Evolutionary conservation across 345 rosid species (phyloP).

Genomic region (Mangifera indica): DNA sequence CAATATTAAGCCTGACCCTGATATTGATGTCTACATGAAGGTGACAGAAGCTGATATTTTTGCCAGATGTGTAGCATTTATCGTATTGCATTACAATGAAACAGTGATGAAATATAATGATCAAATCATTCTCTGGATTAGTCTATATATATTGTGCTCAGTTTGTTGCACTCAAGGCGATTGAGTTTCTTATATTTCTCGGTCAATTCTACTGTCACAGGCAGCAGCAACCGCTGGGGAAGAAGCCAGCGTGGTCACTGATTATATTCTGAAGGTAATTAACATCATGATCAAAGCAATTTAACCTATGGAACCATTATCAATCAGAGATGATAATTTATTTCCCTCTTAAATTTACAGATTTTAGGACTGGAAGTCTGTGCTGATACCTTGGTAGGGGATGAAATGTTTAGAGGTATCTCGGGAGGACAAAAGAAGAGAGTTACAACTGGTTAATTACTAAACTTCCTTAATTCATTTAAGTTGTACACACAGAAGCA

Average conservation of each 20-base stretch:
- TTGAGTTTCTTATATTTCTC: not conserved
- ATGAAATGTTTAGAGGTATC: conserved; percentile 60
- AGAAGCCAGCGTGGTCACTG: conserved; percentile 47
- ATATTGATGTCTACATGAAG: conserved; percentile 83
- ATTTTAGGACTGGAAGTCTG: conserved; percentile 52
- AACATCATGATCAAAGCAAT: not conserved
- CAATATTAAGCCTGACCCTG: conserved; percentile 76
- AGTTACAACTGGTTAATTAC: conserved; percentile 58
- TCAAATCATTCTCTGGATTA: not conserved
- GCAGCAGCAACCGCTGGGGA: conserved; percentile 46
- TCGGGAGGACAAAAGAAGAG: conserved; percentile 75
- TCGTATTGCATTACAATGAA: not conserved
- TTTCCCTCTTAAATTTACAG: conserved; percentile 15
- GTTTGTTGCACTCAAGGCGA: not conserved
- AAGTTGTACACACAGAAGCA: not conserved
- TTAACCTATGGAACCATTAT: not conserved
- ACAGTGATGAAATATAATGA: not conserved
- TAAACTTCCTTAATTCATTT: not conserved
- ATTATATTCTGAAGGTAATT: conserved; percentile 55
- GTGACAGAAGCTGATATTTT: conserved; percentile 20
- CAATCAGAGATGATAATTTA: not conserved
- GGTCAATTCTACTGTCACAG: conserved; percentile 21
- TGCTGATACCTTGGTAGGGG: conserved; percentile 66
- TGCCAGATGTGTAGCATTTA: not conserved
- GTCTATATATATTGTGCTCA: not conserved